A percentile compares a stretch with the other conserved stretches of the same genome.
Conservation (phyloP, 148 eudicot species). For the Oxyria digyna region DNA sequence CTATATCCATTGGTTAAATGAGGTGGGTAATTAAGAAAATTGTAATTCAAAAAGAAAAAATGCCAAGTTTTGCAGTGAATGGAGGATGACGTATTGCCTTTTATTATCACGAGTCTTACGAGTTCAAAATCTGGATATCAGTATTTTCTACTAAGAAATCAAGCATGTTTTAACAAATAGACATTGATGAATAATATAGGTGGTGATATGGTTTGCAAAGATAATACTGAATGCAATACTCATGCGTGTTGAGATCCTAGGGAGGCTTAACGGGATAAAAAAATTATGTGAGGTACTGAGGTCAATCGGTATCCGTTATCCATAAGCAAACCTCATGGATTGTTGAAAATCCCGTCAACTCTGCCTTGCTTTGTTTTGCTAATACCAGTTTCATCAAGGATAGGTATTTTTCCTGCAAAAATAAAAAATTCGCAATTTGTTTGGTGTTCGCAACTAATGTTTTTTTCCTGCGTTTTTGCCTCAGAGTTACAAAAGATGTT, state of each 20-base stretch:
- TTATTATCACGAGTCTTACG: no score
- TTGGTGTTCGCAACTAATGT: neutral
- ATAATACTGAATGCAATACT: conserved; percentile 24
- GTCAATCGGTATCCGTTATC: conserved; percentile 43
- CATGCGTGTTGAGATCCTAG: conserved; percentile 35
- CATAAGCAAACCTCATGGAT: conserved; percentile 15
- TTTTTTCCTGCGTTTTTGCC: neutral
- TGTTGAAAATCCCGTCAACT: conserved; percentile 27
- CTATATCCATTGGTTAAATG: no score
- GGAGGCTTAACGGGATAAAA: conserved; percentile 39
- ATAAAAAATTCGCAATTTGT: conserved; percentile 10
- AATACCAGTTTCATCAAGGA: conserved; percentile 40
- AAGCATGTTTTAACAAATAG: neutral
- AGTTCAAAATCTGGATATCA: neutral
- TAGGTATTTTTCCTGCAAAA: conserved; percentile 27
- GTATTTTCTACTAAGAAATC: neutral
- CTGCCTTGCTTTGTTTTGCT: conserved; percentile 48
- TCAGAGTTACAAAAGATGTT: conserved; percentile 7
- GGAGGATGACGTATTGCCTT: no score
- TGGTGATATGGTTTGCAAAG: conserved; percentile 39
- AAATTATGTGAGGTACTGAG: conserved; percentile 30
- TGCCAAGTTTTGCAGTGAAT: no score
- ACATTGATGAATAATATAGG: conserved; percentile 10
- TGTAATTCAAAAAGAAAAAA: no score
- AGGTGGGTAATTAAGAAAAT: no score